Percentiles rank a stretch among this genome's conserved stretches.
phyloP scores from a whole-genome alignment of 805 yeast genomes.

The Wickerhamiella galacta region DNA sequence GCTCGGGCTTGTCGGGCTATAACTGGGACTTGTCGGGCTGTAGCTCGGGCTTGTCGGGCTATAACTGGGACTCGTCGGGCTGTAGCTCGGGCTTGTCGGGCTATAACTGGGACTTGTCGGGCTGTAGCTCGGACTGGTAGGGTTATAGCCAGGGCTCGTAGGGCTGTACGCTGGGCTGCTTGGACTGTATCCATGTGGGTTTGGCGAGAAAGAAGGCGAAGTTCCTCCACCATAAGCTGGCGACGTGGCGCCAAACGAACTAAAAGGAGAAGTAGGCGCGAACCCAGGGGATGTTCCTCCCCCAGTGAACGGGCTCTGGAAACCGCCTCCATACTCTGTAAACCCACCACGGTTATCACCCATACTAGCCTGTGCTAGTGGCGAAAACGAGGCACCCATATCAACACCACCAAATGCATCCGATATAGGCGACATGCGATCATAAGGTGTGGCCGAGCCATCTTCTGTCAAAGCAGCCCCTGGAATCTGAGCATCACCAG shows the following conservation, averaged over 20 bases:
- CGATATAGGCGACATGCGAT: conserved; percentile 36
- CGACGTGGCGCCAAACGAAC: conserved; percentile 43
- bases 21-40: conserved; percentile 45
- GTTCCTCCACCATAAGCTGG: conserved; percentile 58
- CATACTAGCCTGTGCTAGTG: conserved; percentile 73
- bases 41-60: conserved; percentile 21
- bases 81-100: conserved; percentile 50
- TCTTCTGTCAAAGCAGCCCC: conserved; percentile 21
- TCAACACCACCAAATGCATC: conserved; percentile 29
- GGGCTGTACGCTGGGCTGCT: conserved; percentile 64
- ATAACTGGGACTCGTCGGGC: conserved; percentile 14
- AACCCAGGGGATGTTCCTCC: conserved; percentile 46
- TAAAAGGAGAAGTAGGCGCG: conserved; percentile 60
- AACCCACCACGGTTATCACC: conserved; percentile 65
- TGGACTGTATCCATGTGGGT: conserved; percentile 53
- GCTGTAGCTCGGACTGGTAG: conserved; percentile 36
- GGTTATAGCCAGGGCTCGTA: conserved; percentile 54
- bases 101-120: conserved; percentile 50
- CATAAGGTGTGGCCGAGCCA: conserved; percentile 89
- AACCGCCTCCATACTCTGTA: conserved; percentile 71
- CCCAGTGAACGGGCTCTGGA: conserved; percentile 35
- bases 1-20: conserved; percentile 56
- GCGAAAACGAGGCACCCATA: conserved; percentile 65
- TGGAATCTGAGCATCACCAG: conserved; percentile 26
- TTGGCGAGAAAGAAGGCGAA: conserved; percentile 53